Percentiles rank a stretch among this genome's conserved stretches.
Conservation (phyloP, 805 yeast species). For the Nadsonia fulvescens region DNA sequence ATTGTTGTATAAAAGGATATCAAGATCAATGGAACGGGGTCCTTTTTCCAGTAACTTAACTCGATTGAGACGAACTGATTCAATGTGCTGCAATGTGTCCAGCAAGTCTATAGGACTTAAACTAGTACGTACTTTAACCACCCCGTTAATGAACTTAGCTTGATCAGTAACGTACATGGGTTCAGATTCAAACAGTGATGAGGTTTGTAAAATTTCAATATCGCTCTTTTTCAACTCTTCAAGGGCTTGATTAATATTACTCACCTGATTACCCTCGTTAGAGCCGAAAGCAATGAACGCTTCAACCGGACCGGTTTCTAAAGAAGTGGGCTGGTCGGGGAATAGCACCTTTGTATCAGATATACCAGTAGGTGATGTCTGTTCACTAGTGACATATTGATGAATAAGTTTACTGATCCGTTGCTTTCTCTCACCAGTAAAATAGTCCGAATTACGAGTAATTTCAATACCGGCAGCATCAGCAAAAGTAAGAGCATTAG, state of each 20-base stretch:
- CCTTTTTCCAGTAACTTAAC: constrained; percentile 76
- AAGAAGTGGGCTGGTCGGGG: constrained; percentile 17
- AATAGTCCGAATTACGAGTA: constrained; percentile 27
- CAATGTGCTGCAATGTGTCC: constrained; percentile 49
- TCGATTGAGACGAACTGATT: constrained; percentile 50
- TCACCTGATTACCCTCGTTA: constrained; percentile 55
- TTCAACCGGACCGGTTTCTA: constrained; percentile 9
- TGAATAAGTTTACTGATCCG: no score
- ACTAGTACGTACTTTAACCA: constrained; percentile 41
- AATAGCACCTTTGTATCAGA: constrained; percentile 7
- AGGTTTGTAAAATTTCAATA: constrained; percentile 38
- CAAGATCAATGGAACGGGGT: constrained; percentile 82
- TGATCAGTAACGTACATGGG: constrained; percentile 87
- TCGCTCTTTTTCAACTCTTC: constrained; percentile 24
- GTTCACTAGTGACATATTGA: no score
- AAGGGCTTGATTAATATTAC: constrained; percentile 41
- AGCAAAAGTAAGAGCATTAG: constrained; percentile 74
- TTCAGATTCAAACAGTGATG: constrained; percentile 69
- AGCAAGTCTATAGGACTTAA: constrained; percentile 51
- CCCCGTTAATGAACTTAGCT: constrained; percentile 71
- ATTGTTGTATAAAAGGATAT: constrained; percentile 56
- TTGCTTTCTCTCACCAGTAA: constrained; percentile 11
- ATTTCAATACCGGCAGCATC: constrained; percentile 83
- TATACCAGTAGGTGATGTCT: no score
- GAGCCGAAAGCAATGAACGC: constrained; percentile 83